phyloP scores from a whole-genome alignment of 2,329 filamentous ascomycete genomes.

The Coniella vitis region DNA sequence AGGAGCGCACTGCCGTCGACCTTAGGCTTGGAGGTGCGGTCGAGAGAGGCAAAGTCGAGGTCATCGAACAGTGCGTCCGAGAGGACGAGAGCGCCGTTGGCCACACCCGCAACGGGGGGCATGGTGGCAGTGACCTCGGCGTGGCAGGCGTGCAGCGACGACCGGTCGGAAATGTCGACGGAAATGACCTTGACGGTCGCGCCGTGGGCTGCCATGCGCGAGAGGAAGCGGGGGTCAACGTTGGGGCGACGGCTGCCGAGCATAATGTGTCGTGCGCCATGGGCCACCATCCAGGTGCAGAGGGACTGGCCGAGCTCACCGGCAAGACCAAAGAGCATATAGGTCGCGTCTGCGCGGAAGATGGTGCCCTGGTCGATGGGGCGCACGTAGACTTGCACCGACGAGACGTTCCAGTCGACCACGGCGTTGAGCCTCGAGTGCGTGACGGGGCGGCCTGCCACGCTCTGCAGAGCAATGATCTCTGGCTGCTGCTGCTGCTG shows the following conservation, averaged over 20 bases:
- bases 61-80: conserved; percentile 3
- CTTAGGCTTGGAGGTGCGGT: conserved; percentile 20
- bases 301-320: conserved; percentile 31
- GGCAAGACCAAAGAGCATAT: conserved; percentile 27
- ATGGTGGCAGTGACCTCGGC: neutral
- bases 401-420: neutral
- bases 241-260: conserved; percentile 33
- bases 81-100: conserved; percentile 13
- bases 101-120: conserved; percentile 6
- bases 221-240: conserved; percentile 24
- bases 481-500: too few species aligned
- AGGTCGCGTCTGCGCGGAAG: conserved; percentile 23
- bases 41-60: conserved; percentile 14
- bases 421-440: conserved; percentile 19
- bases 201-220: conserved; percentile 15
- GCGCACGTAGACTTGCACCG: neutral
- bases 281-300: conserved; percentile 31
- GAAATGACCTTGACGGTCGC: conserved; percentile 10
- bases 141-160: neutral
- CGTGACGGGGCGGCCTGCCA: conserved; percentile 26
- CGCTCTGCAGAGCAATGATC: neutral
- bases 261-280: conserved; percentile 30
- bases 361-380: neutral
- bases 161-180: neutral
- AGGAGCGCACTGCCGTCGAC: conserved; percentile 20